Evolutionary conservation across 345 rosid species (phyloP), one percentile per base, ranked within the genome.

Genomic region (Nephelium lappaceum): DNA sequence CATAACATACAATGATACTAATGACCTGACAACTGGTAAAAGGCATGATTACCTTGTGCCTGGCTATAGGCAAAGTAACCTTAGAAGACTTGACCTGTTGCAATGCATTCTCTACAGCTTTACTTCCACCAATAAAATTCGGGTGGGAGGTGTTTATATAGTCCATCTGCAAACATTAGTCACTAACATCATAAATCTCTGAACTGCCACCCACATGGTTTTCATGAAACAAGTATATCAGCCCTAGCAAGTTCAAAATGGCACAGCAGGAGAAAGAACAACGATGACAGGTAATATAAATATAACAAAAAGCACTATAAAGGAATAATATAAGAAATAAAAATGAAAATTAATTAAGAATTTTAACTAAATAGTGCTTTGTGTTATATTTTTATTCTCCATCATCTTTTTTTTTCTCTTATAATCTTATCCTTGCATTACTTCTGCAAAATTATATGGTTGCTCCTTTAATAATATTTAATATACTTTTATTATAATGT

Each of bases 121-220:
- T 95, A 77, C 92, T 92, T 73, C 99, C 99, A 72, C 99, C 97
- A 41, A 92, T 78, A 87, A 95, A 95, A 80, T 88, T 93, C 74
- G 95, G 94, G 87, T 95, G 97, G 55, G 98, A 93, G 66, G 99
- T 95, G 79, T 95, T 92, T 77, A 93, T 92, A 81, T 95, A 93
- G 84, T 88, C 99, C 98, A 95, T 95, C 99, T 95, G 92, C 75
- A 72, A 72, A 88, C 27, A 60, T 75, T 78, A 72, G 18, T 36
- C 58, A 45, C 25, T 47, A 58, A 65, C 45, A 43, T 25, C 36
- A 69, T 36, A 77, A 62, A 70, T 43, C 21, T 8, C 43, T 23
- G 25, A 5, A 41, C 21, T n/a, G 21, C 47, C 75, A 27, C 53
- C 47, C 42, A 69, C 7, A 69, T 9, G 14, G 62, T 2, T 14